Percentiles rank a stretch among this genome's conserved stretches.
Conservation (phyloP, 345 rosid genomes). For the Gossypioides kirkii region DNA sequence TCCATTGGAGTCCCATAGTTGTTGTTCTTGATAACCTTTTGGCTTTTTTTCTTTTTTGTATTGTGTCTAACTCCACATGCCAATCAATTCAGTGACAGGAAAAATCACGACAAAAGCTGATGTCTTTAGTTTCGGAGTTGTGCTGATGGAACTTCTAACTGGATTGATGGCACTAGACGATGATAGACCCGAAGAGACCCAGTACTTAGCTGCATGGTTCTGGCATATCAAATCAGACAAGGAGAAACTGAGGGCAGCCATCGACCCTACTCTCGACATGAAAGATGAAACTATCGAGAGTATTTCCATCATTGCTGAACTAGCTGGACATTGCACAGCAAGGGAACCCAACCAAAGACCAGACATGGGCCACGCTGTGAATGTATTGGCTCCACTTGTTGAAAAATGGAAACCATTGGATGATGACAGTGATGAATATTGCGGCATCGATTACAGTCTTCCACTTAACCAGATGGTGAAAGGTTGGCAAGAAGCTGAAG, state of each 20-base stretch:
- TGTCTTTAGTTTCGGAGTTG: slow-evolving; percentile 77
- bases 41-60: background rate
- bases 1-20: background rate
- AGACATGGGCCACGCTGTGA: slow-evolving; percentile 74
- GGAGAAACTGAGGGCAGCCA: slow-evolving; percentile 50
- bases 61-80: slow-evolving; percentile 5
- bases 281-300: slow-evolving; percentile 55
- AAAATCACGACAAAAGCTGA: slow-evolving; percentile 76
- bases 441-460: slow-evolving; percentile 73
- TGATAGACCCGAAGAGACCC: slow-evolving; percentile 68
- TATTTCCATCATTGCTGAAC: slow-evolving; percentile 48
- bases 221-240: slow-evolving; percentile 56
- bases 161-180: slow-evolving; percentile 70
- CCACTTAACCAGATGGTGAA: slow-evolving; percentile 77
- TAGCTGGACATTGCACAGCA: slow-evolving; percentile 76
- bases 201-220: slow-evolving; percentile 67
- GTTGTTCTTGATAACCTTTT: background rate
- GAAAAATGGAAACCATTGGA: slow-evolving; percentile 67
- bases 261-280: slow-evolving; percentile 48
- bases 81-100: slow-evolving; percentile 49
- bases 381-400: slow-evolving; percentile 57
- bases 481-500: slow-evolving; percentile 78
- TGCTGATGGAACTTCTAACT: slow-evolving; percentile 66
- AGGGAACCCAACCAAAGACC: slow-evolving; percentile 72
- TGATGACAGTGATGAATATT: slow-evolving; percentile 51